These are phyloP conservation scores for Xylaria polymorpha DNA, from an alignment of 2,329 filamentous ascomycete species.

Conservation along the genomic window DNA sequence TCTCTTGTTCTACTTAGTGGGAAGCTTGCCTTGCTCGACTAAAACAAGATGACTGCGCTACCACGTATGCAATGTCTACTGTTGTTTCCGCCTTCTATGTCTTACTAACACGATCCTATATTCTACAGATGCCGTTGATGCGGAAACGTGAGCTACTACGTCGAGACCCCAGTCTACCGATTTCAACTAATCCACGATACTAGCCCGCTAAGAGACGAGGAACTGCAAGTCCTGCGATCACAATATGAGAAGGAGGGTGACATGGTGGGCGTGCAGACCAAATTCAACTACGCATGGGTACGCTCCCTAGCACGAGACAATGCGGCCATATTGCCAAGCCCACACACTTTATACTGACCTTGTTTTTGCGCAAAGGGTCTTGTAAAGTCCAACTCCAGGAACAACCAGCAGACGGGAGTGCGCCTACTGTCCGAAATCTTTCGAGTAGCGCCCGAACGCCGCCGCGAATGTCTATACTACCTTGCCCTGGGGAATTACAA, in stretches of 20 bases:
- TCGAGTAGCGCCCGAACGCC: slow-evolving; percentile 88
- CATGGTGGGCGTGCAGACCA: slow-evolving; percentile 96
- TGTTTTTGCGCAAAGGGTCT: slow-evolving; percentile 72
- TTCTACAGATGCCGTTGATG: slow-evolving; percentile 88
- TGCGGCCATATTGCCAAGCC: neutral
- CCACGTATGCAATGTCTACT: slow-evolving; percentile 45
- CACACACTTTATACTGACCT: slow-evolving; percentile 15
- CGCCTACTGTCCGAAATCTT: slow-evolving; percentile 97
- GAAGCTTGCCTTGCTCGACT: neutral
- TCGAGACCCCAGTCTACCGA: slow-evolving; percentile 6
- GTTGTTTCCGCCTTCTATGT: too few species aligned
- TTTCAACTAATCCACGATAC: slow-evolving; percentile 36
- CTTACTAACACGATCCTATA: slow-evolving; percentile 28
- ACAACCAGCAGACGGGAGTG: slow-evolving; percentile 94
- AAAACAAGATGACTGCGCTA: slow-evolving; percentile 48
- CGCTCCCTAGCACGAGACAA: slow-evolving; percentile 40
- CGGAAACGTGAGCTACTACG: slow-evolving; percentile 77
- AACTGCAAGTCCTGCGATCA: slow-evolving; percentile 89
- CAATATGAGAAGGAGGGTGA: slow-evolving; percentile 99
- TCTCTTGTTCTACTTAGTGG: neutral
- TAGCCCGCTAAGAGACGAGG: slow-evolving; percentile 88
- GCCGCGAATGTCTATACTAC: slow-evolving; percentile 98
- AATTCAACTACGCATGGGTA: slow-evolving; percentile 99
- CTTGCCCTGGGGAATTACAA: slow-evolving; percentile 98
- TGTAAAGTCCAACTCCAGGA: slow-evolving; percentile 87